These are phyloP conservation scores for Colletotrichum sp. DNA, from an alignment of 2,329 filamentous ascomycete species.

Conservation along the genomic window DNA sequence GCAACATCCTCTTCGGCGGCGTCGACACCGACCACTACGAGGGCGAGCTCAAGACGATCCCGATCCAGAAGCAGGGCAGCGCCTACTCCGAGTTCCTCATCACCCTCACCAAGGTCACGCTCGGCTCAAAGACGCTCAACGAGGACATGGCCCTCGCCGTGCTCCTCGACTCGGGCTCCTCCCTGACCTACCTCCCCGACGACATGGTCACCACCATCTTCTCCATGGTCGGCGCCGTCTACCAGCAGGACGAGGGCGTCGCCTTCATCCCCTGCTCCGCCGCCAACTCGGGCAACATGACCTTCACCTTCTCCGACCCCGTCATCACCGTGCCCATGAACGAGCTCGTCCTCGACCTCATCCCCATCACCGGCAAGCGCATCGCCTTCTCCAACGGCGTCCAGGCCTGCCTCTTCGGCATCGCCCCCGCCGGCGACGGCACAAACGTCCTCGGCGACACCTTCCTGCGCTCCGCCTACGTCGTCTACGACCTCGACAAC, in stretches of 20 bases:
- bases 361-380: slow-evolving; percentile 50
- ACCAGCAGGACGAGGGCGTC: slow-evolving; percentile 54
- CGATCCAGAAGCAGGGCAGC: slow-evolving; percentile 62
- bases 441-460: slow-evolving; percentile 75
- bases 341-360: slow-evolving; percentile 64
- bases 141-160: slow-evolving; percentile 62
- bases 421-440: slow-evolving; percentile 60
- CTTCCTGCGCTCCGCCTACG: slow-evolving; percentile 76
- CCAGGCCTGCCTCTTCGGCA: slow-evolving; percentile 70
- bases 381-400: slow-evolving; percentile 58
- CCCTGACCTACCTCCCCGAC: slow-evolving; percentile 71
- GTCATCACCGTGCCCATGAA: slow-evolving; percentile 61
- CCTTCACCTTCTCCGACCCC: slow-evolving; percentile 60
- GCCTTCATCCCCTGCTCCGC: slow-evolving; percentile 69
- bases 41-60: slow-evolving; percentile 69
- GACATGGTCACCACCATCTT: slow-evolving; percentile 60
- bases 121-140: slow-evolving; percentile 49
- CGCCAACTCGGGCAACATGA: slow-evolving; percentile 45
- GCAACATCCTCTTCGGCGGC: slow-evolving; percentile 77
- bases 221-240: slow-evolving; percentile 62
- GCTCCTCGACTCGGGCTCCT: slow-evolving; percentile 74
- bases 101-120: slow-evolving; percentile 65
- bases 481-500: slow-evolving; percentile 77
- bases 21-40: slow-evolving; percentile 71
- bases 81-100: slow-evolving; percentile 69